Evolutionary conservation across 2,329 filamentous ascomycete genomes (phyloP), one percentile per base, ranked within the genome.

Genomic region (Aspergillus eucalypticola): DNA sequence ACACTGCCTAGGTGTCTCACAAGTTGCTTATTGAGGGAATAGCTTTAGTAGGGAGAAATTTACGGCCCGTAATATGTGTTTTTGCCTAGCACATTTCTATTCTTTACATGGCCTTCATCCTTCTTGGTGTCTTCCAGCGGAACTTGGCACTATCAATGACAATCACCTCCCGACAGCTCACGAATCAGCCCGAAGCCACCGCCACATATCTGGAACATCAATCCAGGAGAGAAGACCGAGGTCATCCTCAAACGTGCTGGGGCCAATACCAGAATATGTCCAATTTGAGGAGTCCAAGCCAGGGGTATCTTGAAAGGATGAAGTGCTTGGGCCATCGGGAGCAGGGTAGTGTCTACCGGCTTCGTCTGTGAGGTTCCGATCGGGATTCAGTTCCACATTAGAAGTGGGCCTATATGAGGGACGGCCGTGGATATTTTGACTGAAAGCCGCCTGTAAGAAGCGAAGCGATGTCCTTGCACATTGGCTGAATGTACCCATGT

Each of bases 381-480:
- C 17, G 6, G 41, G 3, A 6, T 44, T 44, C 8, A 21, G 1
- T 21, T 11, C 17, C 17, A 19, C 17, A 5, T 21, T 8, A 21
- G 41, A 6, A 21, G 1, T 8, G 11, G 19, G 41, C 8, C 10
- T 19, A 21, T 19, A 44, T 11, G 41, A 44, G 8, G 17, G 19
- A 5, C 17, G 17, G 4, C 41, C 15, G 5, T 23, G 41, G 8
- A 21, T 13, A 10, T 19, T 23, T 21, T 44, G 61, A 25, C 7
- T 29, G 25, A 54, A 59, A 2, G 60, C 56, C 4, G 61, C 57
- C 59, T 70, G 68, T 5, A 74, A 60, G 41, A 75, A 73, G 11
- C 66, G 65, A 7, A 74, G 62, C 2, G 71, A 71, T 41, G 72
- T 74, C 8, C 69, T 60, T 5, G 69, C 70, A 3, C 71, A 74